Conservation (phyloP, 371 early-diverging fungal genomes). For the Mortierella sp. region DNA sequence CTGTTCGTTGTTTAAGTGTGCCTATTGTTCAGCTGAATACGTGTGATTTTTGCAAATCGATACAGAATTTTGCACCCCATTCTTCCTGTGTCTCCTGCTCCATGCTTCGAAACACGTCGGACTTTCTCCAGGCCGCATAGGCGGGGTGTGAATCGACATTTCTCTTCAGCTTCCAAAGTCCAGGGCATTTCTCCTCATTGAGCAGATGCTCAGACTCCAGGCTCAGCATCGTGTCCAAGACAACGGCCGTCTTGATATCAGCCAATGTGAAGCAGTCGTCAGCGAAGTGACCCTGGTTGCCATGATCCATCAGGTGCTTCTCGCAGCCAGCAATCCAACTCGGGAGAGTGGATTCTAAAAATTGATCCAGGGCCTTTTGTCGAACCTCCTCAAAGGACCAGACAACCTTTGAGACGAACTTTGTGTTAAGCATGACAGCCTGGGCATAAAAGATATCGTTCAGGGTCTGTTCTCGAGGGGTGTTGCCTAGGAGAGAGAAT, state of each 20-base stretch:
- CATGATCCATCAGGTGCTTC: conserved; percentile 13
- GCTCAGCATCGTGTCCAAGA: conserved; percentile 10
- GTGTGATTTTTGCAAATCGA: not conserved
- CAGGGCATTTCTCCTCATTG: not conserved
- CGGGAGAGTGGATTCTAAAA: conserved; percentile 5
- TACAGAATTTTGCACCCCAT: not conserved
- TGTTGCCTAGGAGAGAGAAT: conserved; percentile 20
- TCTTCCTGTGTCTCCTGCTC: no score
- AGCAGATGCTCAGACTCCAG: conserved; percentile 8
- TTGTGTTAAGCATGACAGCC: conserved; percentile 11
- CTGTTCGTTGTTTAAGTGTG: no score
- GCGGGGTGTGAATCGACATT: conserved; percentile 7
- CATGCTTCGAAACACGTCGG: conserved; percentile 9
- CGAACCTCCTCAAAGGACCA: conserved; percentile 13
- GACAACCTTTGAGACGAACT: conserved; percentile 4
- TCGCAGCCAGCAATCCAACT: conserved; percentile 20
- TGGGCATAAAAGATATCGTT: conserved; percentile 25
- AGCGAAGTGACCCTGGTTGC: conserved; percentile 24
- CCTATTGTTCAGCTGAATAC: no score
- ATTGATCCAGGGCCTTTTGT: not conserved
- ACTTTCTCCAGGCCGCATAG: conserved; percentile 14
- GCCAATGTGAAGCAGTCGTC: conserved; percentile 21
- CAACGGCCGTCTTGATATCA: conserved; percentile 19
- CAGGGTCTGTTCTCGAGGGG: conserved; percentile 12
- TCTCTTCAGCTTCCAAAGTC: conserved; percentile 20